Conservation (phyloP, 2,329 filamentous ascomycete genomes). For the Trichoderma brevicompactum region DNA sequence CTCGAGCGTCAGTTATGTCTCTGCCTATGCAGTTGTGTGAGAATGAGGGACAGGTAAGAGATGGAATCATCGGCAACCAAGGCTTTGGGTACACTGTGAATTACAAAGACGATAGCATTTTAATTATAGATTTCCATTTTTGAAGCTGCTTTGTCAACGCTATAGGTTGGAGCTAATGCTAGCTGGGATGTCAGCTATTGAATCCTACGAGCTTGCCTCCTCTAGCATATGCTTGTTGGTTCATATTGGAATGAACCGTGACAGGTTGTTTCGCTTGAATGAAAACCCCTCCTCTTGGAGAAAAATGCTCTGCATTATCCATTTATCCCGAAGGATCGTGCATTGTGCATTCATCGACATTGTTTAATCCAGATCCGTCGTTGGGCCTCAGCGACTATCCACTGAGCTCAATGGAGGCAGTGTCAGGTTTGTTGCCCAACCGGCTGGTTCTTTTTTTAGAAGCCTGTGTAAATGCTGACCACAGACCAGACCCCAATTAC, state of each 20-base stretch:
- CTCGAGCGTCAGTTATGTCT: constrained; percentile 93
- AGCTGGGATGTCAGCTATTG: background rate
- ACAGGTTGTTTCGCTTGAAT: background rate
- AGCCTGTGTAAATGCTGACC: constrained; percentile 16
- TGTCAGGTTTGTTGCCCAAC: constrained; percentile 12
- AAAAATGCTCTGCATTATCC: background rate
- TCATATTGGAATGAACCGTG: background rate
- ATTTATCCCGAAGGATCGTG: background rate
- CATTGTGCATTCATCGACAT: background rate
- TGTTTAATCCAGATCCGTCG: constrained; percentile 3
- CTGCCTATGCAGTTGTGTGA: constrained; percentile 80
- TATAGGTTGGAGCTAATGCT: background rate
- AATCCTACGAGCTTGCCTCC: background rate
- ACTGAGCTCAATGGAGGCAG: constrained; percentile 8
- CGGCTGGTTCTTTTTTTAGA: constrained; percentile 19
- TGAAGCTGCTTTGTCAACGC: constrained; percentile 15
- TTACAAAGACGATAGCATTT: background rate
- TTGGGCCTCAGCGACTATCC: constrained; percentile 3
- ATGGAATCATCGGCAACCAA: background rate
- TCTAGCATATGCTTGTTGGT: background rate
- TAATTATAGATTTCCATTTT: constrained; percentile 2
- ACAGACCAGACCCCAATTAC: constrained; percentile 10
- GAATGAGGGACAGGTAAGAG: background rate
- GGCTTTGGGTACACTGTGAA: background rate
- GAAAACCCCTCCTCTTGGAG: background rate